phyloP scores from a whole-genome alignment of 2,329 filamentous ascomycete genomes.

The Hymenoscyphus repandus region DNA sequence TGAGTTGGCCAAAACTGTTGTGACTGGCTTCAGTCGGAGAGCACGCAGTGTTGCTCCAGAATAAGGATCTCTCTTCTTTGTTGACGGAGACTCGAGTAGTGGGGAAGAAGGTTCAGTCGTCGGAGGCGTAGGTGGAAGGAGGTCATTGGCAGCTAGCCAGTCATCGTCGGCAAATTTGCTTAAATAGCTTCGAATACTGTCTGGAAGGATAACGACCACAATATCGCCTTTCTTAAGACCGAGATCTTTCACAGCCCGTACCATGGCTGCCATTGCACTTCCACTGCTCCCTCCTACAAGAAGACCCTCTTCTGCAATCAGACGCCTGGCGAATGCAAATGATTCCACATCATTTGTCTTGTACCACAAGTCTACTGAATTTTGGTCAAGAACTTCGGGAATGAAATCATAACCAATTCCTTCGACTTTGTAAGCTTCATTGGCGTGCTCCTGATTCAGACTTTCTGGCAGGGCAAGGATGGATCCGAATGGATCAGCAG shows the following conservation, averaged over 20 bases:
- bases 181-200: slow-evolving; percentile 95
- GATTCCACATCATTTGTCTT: slow-evolving; percentile 94
- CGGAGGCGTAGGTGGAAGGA: slow-evolving; percentile 61
- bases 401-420: slow-evolving; percentile 99
- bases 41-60: slow-evolving; percentile 72
- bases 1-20: slow-evolving; percentile 68
- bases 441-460: slow-evolving; percentile 74
- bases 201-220: slow-evolving; percentile 85
- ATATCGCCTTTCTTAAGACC: slow-evolving; percentile 77
- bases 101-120: slow-evolving; percentile 35
- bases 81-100: slow-evolving; percentile 34
- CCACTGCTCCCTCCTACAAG: slow-evolving; percentile 91
- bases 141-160: slow-evolving; percentile 95
- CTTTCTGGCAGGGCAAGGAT: slow-evolving; percentile 77
- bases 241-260: slow-evolving; percentile 71
- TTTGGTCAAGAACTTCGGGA: slow-evolving; percentile 81
- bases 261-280: slow-evolving; percentile 79
- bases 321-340: slow-evolving; percentile 80
- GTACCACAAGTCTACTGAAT: slow-evolving; percentile 87
- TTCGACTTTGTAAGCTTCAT: slow-evolving; percentile 93
- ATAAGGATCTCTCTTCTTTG: slow-evolving; percentile 58
- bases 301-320: slow-evolving; percentile 92
- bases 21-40: slow-evolving; percentile 88
- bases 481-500: slow-evolving; percentile 87
- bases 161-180: slow-evolving; percentile 99